Percentiles rank a stretch among this genome's conserved stretches.
Conservation (phyloP, 148 eudicot genomes). For the Nepenthes gracilis region DNA sequence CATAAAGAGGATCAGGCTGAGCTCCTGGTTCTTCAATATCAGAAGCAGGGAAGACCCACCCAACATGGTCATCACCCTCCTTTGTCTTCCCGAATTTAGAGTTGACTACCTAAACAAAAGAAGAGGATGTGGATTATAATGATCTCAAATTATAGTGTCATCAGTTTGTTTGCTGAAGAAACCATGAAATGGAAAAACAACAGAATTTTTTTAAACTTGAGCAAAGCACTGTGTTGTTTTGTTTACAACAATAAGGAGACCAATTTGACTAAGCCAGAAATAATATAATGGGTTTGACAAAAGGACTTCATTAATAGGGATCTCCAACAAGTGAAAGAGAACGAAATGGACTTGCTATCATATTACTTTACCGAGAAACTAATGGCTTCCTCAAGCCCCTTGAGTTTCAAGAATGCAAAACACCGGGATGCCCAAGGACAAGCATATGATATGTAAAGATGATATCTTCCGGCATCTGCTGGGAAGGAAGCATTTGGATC, state of each 20-base stretch:
- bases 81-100: slow-evolving; percentile 69
- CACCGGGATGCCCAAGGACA: slow-evolving; percentile 96
- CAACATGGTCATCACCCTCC: slow-evolving; percentile 72
- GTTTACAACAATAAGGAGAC: slow-evolving; percentile 1
- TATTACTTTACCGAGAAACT: slow-evolving; percentile 43
- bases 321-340: not conserved
- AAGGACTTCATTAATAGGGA: not conserved
- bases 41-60: slow-evolving; percentile 83
- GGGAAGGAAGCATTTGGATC: slow-evolving; percentile 63
- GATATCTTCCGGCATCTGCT: slow-evolving; percentile 81
- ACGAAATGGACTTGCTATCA: not conserved
- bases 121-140: not conserved
- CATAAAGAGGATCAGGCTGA: slow-evolving; percentile 51
- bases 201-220: not conserved
- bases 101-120: slow-evolving; percentile 42
- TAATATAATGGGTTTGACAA: not conserved
- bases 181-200: not conserved
- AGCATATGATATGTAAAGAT: slow-evolving; percentile 81
- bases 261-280: not conserved
- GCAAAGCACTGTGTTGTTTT: too few relatives aligned
- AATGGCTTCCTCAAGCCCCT: slow-evolving; percentile 80
- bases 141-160: not conserved
- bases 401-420: slow-evolving; percentile 55
- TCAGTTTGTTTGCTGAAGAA: not conserved
- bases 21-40: slow-evolving; percentile 68